Evolutionary conservation across 2,329 filamentous ascomycete genomes (phyloP).

Genomic region (Calycina marina): DNA sequence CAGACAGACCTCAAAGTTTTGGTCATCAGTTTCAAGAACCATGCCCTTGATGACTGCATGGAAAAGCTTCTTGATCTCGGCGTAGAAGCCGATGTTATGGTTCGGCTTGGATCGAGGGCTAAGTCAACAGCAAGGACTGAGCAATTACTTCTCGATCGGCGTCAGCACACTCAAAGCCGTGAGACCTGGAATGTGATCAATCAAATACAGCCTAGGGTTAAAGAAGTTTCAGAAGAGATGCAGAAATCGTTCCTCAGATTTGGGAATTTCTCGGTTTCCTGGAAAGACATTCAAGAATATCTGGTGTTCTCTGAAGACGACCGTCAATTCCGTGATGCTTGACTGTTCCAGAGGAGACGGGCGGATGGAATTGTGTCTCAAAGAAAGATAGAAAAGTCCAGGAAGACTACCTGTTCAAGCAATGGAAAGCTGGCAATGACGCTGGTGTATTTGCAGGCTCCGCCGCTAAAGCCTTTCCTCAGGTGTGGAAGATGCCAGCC

Average conservation of each 20-base stretch:
- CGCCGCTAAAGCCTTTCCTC: constrained; percentile 17
- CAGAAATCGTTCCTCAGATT: too few relatives aligned
- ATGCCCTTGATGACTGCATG: constrained; percentile 50
- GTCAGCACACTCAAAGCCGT: too few relatives aligned
- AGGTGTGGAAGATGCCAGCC: constrained; percentile 38
- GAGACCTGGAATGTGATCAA: too few relatives aligned
- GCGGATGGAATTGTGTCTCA: too few relatives aligned
- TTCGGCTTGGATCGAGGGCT: constrained; percentile 49
- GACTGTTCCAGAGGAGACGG: constrained; percentile 26
- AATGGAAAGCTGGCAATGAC: constrained; percentile 34
- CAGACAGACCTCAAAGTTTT: constrained; percentile 38
- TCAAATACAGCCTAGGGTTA: too few relatives aligned
- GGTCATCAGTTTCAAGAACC: constrained; percentile 54
- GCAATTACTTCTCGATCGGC: too few relatives aligned
- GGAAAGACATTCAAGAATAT: constrained; percentile 26
- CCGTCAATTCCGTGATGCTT: constrained; percentile 42
- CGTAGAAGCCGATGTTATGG: constrained; percentile 33
- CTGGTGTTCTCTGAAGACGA: constrained; percentile 38
- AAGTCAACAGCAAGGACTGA: constrained; percentile 38
- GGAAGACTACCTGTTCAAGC: constrained; percentile 34
- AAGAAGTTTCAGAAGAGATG: too few relatives aligned
- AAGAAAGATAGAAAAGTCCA: constrained; percentile 29
- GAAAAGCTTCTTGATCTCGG: constrained; percentile 48
- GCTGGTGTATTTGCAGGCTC: constrained; percentile 29
- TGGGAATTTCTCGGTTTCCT: too few relatives aligned